phyloP scores from a whole-genome alignment of 768 basidiomycete genomes.

The Brasilioporus rufonigricans region DNA sequence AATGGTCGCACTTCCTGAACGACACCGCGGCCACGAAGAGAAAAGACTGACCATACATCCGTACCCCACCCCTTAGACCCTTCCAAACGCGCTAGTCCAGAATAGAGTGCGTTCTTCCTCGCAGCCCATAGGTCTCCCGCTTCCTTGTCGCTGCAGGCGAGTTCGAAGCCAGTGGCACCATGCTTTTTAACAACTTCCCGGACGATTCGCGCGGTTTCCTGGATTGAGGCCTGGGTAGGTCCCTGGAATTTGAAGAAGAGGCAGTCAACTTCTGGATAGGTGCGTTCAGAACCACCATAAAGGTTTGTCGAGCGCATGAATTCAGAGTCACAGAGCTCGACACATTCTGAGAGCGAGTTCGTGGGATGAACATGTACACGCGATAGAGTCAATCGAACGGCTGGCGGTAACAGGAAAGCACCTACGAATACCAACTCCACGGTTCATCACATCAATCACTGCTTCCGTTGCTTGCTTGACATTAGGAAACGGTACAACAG shows the following conservation, averaged over 20 bases:
- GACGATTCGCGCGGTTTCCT: constrained; percentile 59
- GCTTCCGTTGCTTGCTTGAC: constrained; percentile 74
- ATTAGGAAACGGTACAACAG: constrained; percentile 77
- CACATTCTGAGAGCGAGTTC: constrained; percentile 64
- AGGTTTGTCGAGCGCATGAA: constrained; percentile 65
- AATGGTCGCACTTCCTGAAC: neutral
- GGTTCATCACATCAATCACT: constrained; percentile 67
- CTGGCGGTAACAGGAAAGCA: constrained; percentile 5
- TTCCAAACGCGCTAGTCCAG: constrained; percentile 53
- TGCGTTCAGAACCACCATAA: constrained; percentile 49
- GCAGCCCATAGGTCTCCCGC: constrained; percentile 73
- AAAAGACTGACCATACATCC: constrained; percentile 62
- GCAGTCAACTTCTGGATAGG: constrained; percentile 63
- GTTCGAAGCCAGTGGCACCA: constrained; percentile 63
- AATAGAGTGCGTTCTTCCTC: constrained; percentile 63
- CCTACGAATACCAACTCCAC: constrained; percentile 76
- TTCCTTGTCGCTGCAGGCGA: constrained; percentile 63
- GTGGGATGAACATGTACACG: neutral
- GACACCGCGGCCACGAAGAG: neutral
- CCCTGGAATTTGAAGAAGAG: constrained; percentile 91
- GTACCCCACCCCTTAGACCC: constrained; percentile 65
- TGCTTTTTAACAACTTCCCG: constrained; percentile 58
- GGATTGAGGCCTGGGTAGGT: constrained; percentile 53
- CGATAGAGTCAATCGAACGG: neutral
- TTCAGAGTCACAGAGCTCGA: constrained; percentile 75